A percentile compares a stretch with the other conserved stretches of the same genome.
phyloP scores from a whole-genome alignment of 257 asterid species.

The Ilex asprella region DNA sequence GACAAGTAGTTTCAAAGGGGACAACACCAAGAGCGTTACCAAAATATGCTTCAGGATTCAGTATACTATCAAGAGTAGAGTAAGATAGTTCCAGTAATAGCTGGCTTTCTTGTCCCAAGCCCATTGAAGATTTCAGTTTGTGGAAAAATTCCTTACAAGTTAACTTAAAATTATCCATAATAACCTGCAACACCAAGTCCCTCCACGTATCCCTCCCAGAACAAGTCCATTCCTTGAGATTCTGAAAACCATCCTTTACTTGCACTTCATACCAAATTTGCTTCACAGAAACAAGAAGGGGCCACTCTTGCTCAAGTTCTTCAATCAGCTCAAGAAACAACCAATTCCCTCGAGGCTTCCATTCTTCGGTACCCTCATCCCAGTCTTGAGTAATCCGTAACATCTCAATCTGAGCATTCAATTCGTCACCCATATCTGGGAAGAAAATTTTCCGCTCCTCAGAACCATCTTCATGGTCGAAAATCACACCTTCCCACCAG shows the following conservation, averaged over 20 bases:
- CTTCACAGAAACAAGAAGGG: constrained; percentile 56
- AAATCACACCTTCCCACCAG: constrained; percentile 97
- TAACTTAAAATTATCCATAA: constrained; percentile 35
- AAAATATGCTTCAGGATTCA: constrained; percentile 26
- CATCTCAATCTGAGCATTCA: constrained; percentile 29
- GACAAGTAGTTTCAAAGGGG: constrained; percentile 30
- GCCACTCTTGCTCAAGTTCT: constrained; percentile 43
- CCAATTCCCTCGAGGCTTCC: constrained; percentile 72
- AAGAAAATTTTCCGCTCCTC: constrained; percentile 56
- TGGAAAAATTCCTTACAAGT: constrained; percentile 28
- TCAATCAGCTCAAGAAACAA: constrained; percentile 56
- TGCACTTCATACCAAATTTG: constrained; percentile 90
- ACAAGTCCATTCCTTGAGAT: constrained; percentile 63
- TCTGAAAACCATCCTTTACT: constrained; percentile 32
- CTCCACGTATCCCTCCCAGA: constrained; percentile 37
- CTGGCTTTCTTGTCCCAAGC: constrained; percentile 25
- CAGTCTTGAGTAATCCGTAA: constrained; percentile 62
- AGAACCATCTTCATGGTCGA: constrained; percentile 55
- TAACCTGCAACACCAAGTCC: constrained; percentile 42
- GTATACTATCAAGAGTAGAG: constrained; percentile 12
- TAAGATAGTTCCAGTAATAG: constrained; percentile 23
- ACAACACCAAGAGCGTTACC: constrained; percentile 20
- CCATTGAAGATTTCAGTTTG: constrained; percentile 31
- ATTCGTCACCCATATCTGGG: constrained; percentile 86
- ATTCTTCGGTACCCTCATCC: constrained; percentile 67